Evolutionary conservation across 2,329 filamentous ascomycete genomes (phyloP), one percentile per base, ranked within the genome.

Genomic region (Xylariaceae sp.): DNA sequence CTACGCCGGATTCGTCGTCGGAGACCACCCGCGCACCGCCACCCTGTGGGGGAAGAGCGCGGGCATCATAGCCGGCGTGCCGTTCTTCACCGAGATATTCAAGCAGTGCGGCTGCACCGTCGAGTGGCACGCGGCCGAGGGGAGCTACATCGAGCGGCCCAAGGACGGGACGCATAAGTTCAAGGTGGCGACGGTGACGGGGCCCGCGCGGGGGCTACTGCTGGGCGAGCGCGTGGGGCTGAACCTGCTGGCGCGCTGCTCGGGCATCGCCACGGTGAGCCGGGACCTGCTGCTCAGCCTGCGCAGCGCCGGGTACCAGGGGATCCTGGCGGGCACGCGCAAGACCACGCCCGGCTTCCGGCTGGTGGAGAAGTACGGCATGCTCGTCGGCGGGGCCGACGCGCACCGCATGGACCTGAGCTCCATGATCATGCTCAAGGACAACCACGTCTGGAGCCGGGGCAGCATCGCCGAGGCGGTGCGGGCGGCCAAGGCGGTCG

Each of bases 381-480:
- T 98, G 83, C 70, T 96, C 15, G 83, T 94, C 12, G 92, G 90
- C 40, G 92, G 92, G 9, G 89, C 88, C 12, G 92, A 98, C 65
- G 78, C 83, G 3, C 92, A 98, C 63, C 74, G 92, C 21, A 87
- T 95, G 66, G 92, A 98, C 61, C 71, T 98, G 40, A 85, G 81
- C 61, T 78, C 83, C 49, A 97, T 98, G 92, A 89, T 89, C 40
- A 98, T 98, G 92, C 74, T 98, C 50, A 98, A 98, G 70, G 92
- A 98, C 66, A 98, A 98, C 65, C 92, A 98, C 65, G 83, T 98
- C 41, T 96, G 90, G 84, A 88, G 87, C 47, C 83, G 85, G 38
- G 83, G 83, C 17, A 86, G 84, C 59, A 97, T 98, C 62, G 81
- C 84, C 1, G 79, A 85, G 15, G 92, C 92, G 5, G 89, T 98